Conservation (phyloP, 2,329 filamentous ascomycete genomes). For the Curvularia sp. region DNA sequence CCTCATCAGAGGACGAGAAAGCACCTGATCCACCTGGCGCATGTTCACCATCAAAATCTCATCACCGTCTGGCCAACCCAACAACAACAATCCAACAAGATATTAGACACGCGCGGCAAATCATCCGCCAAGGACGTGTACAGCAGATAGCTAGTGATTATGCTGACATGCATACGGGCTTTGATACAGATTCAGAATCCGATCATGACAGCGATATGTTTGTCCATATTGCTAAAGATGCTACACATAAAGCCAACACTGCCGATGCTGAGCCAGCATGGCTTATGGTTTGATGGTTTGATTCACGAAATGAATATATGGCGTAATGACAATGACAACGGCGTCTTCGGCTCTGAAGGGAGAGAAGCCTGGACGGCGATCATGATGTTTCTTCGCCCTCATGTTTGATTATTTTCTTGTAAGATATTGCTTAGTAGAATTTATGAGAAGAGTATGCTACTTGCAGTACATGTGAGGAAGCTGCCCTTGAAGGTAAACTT, state of each 20-base stretch:
- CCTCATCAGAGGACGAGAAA: too few species aligned
- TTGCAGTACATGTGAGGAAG: background rate
- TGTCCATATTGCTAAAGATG: background rate
- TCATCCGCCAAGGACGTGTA: background rate
- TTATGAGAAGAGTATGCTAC: background rate
- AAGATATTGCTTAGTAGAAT: background rate
- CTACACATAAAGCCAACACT: too few species aligned
- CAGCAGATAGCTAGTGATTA: background rate
- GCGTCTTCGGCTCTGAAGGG: too few species aligned
- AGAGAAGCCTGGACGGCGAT: too few species aligned
- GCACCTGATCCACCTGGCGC: background rate
- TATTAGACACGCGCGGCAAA: background rate
- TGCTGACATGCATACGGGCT: background rate
- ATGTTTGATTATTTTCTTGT: too few species aligned
- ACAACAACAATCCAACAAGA: background rate
- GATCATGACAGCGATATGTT: conserved; percentile 2
- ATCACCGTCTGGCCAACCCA: conserved; percentile 2
- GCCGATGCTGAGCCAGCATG: background rate
- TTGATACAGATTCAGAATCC: background rate
- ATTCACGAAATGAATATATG: background rate
- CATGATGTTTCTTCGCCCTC: background rate
- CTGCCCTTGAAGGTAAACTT: background rate
- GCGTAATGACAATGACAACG: background rate
- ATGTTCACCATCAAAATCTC: background rate
- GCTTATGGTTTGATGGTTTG: background rate